Conservation (phyloP, 176 grass and related monocot genomes). For the Pontederia paniculata region DNA sequence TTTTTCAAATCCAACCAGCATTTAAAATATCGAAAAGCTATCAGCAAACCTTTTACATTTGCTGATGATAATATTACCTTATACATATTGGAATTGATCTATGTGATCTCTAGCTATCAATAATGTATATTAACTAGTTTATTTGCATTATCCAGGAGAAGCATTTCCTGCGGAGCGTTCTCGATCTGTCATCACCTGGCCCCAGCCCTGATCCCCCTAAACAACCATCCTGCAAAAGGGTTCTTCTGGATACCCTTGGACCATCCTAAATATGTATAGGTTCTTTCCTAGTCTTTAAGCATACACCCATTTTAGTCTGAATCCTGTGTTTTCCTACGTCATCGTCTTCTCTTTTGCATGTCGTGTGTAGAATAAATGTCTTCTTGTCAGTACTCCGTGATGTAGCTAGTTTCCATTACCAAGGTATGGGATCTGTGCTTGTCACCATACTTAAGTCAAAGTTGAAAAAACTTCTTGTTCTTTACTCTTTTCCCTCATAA, state of each 20-base stretch:
- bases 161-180: constrained; percentile 58
- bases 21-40: too few relatives aligned
- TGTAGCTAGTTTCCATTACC: neutral
- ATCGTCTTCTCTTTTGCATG: too few relatives aligned
- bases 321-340: too few relatives aligned
- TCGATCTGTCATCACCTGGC: constrained; percentile 58
- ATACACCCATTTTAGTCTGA: too few relatives aligned
- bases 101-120: neutral
- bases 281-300: neutral
- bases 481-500: constrained; percentile 15
- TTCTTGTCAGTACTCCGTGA: neutral
- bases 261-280: neutral
- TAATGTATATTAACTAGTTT: constrained; percentile 7
- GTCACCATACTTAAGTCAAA: neutral
- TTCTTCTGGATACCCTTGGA: constrained; percentile 82
- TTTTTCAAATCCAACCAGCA: too few relatives aligned
- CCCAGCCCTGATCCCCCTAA: constrained; percentile 41
- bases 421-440: neutral
- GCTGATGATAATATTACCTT: too few relatives aligned
- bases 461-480: neutral
- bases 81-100: neutral
- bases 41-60: too few relatives aligned
- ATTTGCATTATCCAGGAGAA: constrained; percentile 62
- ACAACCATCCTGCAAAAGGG: constrained; percentile 87
- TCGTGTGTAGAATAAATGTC: neutral